Conservation (phyloP, 805 yeast genomes). For the Monosporozyma unispora region DNA sequence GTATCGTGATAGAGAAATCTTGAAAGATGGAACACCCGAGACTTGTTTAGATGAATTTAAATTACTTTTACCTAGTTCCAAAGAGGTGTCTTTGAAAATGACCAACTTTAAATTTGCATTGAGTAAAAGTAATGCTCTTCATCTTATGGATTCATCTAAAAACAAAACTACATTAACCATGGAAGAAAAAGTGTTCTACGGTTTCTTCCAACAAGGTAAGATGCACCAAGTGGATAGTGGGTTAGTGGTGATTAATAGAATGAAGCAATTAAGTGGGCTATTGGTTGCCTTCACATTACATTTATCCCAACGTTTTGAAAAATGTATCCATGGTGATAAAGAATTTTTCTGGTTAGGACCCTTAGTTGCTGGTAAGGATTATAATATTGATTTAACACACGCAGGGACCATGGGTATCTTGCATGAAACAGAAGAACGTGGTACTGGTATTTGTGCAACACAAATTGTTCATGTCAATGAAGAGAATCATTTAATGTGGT, state of each 20-base stretch:
- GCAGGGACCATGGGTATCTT: constrained; percentile 32
- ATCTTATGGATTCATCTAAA: background rate
- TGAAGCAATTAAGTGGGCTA: constrained; percentile 18
- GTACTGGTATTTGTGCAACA: constrained; percentile 22
- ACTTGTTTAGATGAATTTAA: constrained; percentile 15
- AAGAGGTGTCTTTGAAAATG: background rate
- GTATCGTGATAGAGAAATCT: constrained; percentile 27
- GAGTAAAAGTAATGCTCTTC: background rate
- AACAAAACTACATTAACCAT: background rate
- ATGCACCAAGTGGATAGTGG: constrained; percentile 31
- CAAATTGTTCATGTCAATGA: constrained; percentile 26
- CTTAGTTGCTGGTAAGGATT: constrained; percentile 33
- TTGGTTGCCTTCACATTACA: constrained; percentile 23
- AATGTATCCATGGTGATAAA: constrained; percentile 63
- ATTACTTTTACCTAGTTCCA: background rate
- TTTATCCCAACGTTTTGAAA: constrained; percentile 18
- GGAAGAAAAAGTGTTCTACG: constrained; percentile 14
- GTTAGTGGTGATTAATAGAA: constrained; percentile 21
- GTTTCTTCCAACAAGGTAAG: constrained; percentile 15
- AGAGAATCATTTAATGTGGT: constrained; percentile 39
- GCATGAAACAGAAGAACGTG: constrained; percentile 12
- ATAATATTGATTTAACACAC: constrained; percentile 30
- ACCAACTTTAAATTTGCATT: background rate
- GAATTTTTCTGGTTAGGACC: constrained; percentile 71
- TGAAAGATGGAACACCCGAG: constrained; percentile 12